Evolutionary conservation across 257 asterid genomes (phyloP).

Genomic region (Solanum chiquidenum): DNA sequence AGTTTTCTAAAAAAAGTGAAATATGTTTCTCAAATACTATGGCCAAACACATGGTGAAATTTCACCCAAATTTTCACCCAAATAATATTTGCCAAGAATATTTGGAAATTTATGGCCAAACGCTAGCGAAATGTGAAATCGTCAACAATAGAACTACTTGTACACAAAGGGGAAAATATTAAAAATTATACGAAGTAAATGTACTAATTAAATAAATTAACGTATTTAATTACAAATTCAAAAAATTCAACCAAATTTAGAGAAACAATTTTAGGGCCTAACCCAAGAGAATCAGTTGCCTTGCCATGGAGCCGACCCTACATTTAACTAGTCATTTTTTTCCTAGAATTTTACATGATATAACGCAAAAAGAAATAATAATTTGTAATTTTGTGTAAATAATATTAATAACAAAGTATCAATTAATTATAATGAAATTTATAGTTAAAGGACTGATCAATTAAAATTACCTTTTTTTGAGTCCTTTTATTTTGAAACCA

Average conservation of each 20-base stretch:
- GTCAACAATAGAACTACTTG: neutral
- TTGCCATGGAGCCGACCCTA: neutral
- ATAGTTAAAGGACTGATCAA: too few relatives aligned
- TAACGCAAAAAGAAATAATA: neutral
- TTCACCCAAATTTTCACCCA: too few relatives aligned
- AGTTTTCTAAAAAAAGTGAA: too few relatives aligned
- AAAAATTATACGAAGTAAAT: neutral
- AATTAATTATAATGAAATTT: neutral
- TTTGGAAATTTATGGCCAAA: too few relatives aligned
- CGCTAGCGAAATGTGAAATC: neutral
- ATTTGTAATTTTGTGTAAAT: neutral
- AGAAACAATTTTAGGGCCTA: neutral
- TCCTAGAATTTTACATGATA: neutral
- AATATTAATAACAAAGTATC: neutral
- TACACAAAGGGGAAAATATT: neutral
- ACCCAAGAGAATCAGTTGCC: neutral
- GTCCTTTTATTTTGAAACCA: slow-evolving; percentile 75
- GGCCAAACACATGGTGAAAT: too few relatives aligned
- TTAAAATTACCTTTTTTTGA: slow-evolving; percentile 39
- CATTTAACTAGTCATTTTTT: neutral
- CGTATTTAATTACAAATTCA: neutral
- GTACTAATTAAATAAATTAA: neutral
- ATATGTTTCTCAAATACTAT: too few relatives aligned
- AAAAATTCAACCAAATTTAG: neutral
- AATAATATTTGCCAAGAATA: too few relatives aligned